Percentiles rank a stretch among this genome's conserved stretches.
These are phyloP conservation scores for Daldinia vernicosa DNA, from an alignment of 495 filamentous ascomycete genomes.

Conservation along the genomic window DNA sequence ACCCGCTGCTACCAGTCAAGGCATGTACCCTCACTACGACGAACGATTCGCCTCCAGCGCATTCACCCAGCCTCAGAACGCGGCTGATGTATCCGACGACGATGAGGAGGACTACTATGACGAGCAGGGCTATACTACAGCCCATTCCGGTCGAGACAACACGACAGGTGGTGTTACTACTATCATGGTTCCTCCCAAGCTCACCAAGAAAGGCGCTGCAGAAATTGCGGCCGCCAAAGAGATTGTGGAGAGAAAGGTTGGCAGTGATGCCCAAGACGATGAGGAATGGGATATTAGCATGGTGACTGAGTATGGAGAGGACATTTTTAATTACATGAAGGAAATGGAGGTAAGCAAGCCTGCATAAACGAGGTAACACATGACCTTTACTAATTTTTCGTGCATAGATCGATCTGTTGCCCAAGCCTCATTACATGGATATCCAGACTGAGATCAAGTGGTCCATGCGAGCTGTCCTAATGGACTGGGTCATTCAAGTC, in stretches of 20 bases:
- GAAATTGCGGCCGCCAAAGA: slow-evolving; percentile 76
- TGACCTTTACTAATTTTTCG: slow-evolving; percentile 33
- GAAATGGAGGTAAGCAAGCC: slow-evolving; percentile 78
- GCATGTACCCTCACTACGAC: slow-evolving; percentile 12
- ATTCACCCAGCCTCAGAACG: slow-evolving; percentile 6
- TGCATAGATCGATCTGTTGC: slow-evolving; percentile 76
- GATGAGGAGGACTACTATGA: slow-evolving; percentile 81
- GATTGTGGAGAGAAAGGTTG: slow-evolving; percentile 67
- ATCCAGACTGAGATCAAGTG: slow-evolving; percentile 96
- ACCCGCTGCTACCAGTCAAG: background rate
- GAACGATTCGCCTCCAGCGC: background rate
- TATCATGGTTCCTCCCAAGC: slow-evolving; percentile 72
- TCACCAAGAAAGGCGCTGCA: slow-evolving; percentile 65
- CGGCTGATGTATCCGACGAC: slow-evolving; percentile 54
- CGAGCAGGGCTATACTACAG: slow-evolving; percentile 83
- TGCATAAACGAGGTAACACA: too few species aligned
- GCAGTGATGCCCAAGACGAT: slow-evolving; percentile 71
- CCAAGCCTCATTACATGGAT: slow-evolving; percentile 94
- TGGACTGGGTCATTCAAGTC: slow-evolving; percentile 98
- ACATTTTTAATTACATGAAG: slow-evolving; percentile 93
- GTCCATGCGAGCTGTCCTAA: slow-evolving; percentile 97
- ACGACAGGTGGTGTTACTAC: slow-evolving; percentile 76
- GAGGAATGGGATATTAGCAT: slow-evolving; percentile 95
- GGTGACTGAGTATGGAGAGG: slow-evolving; percentile 95
- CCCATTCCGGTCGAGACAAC: slow-evolving; percentile 79